Base-by-base conservation (phyloP, 2,329 filamentous ascomycete species). In the Endoconidiophora laricicola region DNA sequence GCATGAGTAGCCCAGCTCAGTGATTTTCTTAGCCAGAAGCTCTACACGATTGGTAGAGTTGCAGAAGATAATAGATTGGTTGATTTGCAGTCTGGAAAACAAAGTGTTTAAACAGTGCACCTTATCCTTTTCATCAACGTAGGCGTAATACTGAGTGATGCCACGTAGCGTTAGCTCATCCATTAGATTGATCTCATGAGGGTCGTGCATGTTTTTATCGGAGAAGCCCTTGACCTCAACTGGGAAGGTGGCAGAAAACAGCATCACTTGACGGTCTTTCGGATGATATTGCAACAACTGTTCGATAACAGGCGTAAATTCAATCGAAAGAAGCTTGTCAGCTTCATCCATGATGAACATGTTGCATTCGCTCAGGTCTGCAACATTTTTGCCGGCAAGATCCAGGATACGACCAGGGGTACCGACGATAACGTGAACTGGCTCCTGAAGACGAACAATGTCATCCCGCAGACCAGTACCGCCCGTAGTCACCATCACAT, bases 271-370 rank as follows among this genome's bases (percentile, higher is more conserved):
- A 53, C 91, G 83, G 62, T 98, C 90, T 65, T 91, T 94, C 55
- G 91, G 90, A 64, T 95, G 90, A 68, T 94, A 95, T 56, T 85
- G 83, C 46, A 98, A 74, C 20, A 98, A 74, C 64, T 98, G 87
- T 66, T 98, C 93, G 57, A 98, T 94, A 56, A 94, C 88, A 23
- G 90, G 87, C 5, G 91, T 98, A 63, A 98, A 98, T 63, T 98
- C 91, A 53, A 86, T 79, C 5, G 91, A 98, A 46, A 98, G 76
- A 54, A 98, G 79, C 71, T 98, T 98, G 68, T 98, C 91, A 50
- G 91, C 91, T 66, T 98, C 91, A 61, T 98, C 91, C 91, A 98
- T 98, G 68, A 98, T 86, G 64, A 98, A 98, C 62, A 93, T 96
- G 59, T 87, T 83, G 64, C 91, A 96, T 68, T 93, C 83, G 60